Base-by-base conservation (phyloP, 257 asterid species). In the Penstemon davidsonii region DNA sequence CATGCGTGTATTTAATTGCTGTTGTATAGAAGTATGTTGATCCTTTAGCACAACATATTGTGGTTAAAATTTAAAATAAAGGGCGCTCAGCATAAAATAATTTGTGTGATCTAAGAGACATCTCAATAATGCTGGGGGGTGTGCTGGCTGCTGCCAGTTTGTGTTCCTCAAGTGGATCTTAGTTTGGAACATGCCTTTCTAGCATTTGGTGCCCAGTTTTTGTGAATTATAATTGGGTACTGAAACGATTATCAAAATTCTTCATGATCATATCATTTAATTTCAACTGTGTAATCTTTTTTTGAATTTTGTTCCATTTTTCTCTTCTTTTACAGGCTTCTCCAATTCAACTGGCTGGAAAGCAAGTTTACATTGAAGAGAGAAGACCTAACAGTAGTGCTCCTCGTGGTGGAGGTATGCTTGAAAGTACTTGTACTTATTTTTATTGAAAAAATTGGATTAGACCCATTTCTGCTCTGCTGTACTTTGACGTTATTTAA, bases 331-430 rank as follows among this genome's bases (percentile, higher is more conserved):
- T 54, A 11, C 60, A 85, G 90, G 90, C 88, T 49, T 85, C 90
- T 38, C 88, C 88, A 4, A 42, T 82, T 56, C 79, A 71, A 62
- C 46, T 85, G 57, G 82, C 52, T 55, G 82, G 85, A 72, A 73
- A 73, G 54, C 79, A 57, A 79, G 88, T 79, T 59, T 79, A 74
- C 62, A 74, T 83, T 58, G 88, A 85, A 69, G 77, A 76, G 73
- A 83, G 82, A 71, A 76, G 76, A 78, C 65, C 79, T 54, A 73
- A 44, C 66, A 65, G 62, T 64, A 68, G 68, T 41, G 50, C 70
- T 64, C 52, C 80, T 55, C 83, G 82, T 67, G 83, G 86, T 63
- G 84, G 79, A 47, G 75, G 85, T 82, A 80, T 41, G 55, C 61
- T 66, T 74, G 15, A 2, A 56, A 46, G 12, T 46, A 7, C 4